Percentiles rank a stretch among this genome's conserved stretches.
Evolutionary conservation across 371 early-diverging fungal genomes (phyloP).

Genomic region (Circinella minor): DNA sequence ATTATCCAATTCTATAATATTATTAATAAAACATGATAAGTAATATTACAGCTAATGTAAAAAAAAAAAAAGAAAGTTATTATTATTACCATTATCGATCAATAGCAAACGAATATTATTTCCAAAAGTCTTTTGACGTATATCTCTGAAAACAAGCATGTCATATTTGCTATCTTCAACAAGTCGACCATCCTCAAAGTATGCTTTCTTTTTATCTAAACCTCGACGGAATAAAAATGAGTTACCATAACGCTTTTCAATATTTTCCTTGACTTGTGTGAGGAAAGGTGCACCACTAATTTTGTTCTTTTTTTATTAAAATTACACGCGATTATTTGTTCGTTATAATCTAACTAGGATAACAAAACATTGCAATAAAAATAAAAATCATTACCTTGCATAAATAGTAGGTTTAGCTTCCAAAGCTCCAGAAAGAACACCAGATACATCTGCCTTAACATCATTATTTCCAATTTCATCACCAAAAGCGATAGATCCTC

Average conservation of each 20-base stretch:
- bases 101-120: conserved; percentile 74
- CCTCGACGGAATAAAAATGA: conserved; percentile 55
- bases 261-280: conserved; percentile 34
- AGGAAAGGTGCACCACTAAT: conserved; percentile 37
- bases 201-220: conserved; percentile 33
- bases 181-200: conserved; percentile 45
- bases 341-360: too few relatives aligned
- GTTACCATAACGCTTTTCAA: conserved; percentile 45
- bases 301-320: too few relatives aligned
- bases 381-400: conserved; percentile 35
- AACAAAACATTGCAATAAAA: too few relatives aligned
- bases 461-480: conserved; percentile 69
- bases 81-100: conserved; percentile 43
- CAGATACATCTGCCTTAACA: conserved; percentile 33
- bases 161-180: conserved; percentile 53
- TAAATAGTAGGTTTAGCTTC: conserved; percentile 84
- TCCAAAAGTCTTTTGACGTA: conserved; percentile 77
- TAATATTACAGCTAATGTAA: not conserved
- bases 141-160: conserved; percentile 54
- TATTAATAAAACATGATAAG: not conserved
- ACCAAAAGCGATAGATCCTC: conserved; percentile 80
- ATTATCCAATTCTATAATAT: not conserved
- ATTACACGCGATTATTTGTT: too few relatives aligned
- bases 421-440: conserved; percentile 25
- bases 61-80: not conserved